phyloP scores from a whole-genome alignment of 1,284 basidiomycete species.

The Peniophora sp. region DNA sequence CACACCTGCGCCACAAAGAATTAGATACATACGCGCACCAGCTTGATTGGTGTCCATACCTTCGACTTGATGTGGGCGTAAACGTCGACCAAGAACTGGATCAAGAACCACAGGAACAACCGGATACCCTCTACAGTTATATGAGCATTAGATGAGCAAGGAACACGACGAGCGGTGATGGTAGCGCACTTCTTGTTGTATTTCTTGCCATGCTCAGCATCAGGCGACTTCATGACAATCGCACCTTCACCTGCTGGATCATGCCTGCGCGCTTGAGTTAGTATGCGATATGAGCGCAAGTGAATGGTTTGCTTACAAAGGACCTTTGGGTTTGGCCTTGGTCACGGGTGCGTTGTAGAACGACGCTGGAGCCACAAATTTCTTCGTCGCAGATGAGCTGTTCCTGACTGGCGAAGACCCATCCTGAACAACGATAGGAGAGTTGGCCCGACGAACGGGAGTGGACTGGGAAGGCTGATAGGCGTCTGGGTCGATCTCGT shows the following conservation, averaged over 20 bases:
- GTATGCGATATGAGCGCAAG: no score
- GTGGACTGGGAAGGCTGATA: neutral
- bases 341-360: constrained; percentile 46
- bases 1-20: constrained; percentile 38
- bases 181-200: constrained; percentile 64
- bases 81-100: constrained; percentile 68
- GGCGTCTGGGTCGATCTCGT: constrained; percentile 19
- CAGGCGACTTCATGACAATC: constrained; percentile 81
- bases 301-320: constrained; percentile 44
- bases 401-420: constrained; percentile 8
- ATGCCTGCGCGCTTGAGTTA: no score
- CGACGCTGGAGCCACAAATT: constrained; percentile 46
- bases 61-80: constrained; percentile 90
- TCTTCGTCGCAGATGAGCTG: constrained; percentile 19
- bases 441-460: neutral
- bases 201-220: constrained; percentile 54
- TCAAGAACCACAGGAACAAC: constrained; percentile 91
- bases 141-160: constrained; percentile 2
- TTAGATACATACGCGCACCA: neutral
- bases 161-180: neutral
- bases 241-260: constrained; percentile 73
- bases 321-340: constrained; percentile 37
- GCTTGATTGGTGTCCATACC: constrained; percentile 36
- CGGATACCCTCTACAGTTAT: constrained; percentile 36
- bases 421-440: neutral